phyloP scores from a whole-genome alignment of 2,329 filamentous ascomycete genomes.

The Ophiostoma australiae region DNA sequence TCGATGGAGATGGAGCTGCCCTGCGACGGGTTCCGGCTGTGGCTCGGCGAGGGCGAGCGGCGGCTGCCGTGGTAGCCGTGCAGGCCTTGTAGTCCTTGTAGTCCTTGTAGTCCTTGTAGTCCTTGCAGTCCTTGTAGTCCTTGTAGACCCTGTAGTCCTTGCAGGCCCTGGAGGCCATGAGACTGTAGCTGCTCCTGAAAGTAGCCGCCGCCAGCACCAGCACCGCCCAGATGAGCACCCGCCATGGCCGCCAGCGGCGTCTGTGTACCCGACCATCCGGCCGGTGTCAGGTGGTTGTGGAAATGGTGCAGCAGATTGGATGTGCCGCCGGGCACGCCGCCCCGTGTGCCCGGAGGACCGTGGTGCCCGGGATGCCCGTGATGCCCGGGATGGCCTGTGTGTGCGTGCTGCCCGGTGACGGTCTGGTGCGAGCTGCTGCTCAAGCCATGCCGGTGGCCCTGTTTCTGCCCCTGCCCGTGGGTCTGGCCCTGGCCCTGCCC shows the following conservation, averaged over 20 bases:
- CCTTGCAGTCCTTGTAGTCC: background rate
- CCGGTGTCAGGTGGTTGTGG: slow-evolving; percentile 67
- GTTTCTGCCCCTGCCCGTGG: slow-evolving; percentile 8
- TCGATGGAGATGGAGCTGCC: slow-evolving; percentile 34
- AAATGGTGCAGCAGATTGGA: slow-evolving; percentile 73
- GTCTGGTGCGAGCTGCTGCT: slow-evolving; percentile 31
- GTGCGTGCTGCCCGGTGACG: slow-evolving; percentile 35
- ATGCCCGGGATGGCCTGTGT: slow-evolving; percentile 39
- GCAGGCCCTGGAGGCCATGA: background rate
- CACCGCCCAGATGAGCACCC: slow-evolving; percentile 56
- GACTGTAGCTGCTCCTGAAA: slow-evolving; percentile 16
- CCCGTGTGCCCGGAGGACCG: slow-evolving; percentile 28
- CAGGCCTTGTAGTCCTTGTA: background rate
- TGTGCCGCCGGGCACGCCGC: slow-evolving; percentile 64
- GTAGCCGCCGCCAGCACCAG: slow-evolving; percentile 25
- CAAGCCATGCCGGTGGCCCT: slow-evolving; percentile 32
- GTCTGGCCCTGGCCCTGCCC: slow-evolving; percentile 33
- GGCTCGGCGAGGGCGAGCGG: slow-evolving; percentile 23
- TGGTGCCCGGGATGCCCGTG: slow-evolving; percentile 38
- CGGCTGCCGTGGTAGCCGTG: slow-evolving; percentile 5
- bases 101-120: background rate
- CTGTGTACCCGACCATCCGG: slow-evolving; percentile 63
- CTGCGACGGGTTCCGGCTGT: slow-evolving; percentile 32
- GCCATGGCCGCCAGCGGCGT: slow-evolving; percentile 77
- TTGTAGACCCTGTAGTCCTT: background rate